Evolutionary conservation across 768 basidiomycete species (phyloP), one percentile per base, ranked within the genome.

Genomic region (Lactarius indigo): DNA sequence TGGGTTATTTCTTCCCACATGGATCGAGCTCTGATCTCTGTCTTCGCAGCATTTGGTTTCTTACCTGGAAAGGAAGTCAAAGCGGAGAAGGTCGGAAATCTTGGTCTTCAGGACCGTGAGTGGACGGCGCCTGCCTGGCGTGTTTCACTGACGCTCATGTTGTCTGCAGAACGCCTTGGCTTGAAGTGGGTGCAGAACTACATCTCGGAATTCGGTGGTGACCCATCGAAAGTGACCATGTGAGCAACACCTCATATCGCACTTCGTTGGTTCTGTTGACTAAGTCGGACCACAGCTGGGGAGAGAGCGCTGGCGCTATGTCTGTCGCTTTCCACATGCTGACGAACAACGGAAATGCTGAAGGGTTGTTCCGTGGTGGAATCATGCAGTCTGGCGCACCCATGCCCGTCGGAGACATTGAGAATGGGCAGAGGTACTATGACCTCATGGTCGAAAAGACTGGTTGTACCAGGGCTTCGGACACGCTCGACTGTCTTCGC

Each of bases 131-230:
- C 47, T 20, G 26, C 20, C 9, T 1, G 10, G 23, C 10, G 5
- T 15, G 17, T 39, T 33, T 30, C 5, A 44, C 61, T 33, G 9
- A 57, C 5, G 1, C 35, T 13, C 57, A 12, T 42, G 20, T 7
- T 23, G 26, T 30, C 23, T 65, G 58, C 73, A 88, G 83, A 85
- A 72, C 79, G 84, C 30, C 75, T 83, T 39, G 87, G 85, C 2
- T 71, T 91, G 8, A 74, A 83, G 63, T 90, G 89, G 89, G 78
- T 90, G 1, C 83, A 87, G 68, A 83, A 85, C 71, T 85, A 90
- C 72, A 87, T 90, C 68, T 68, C 74, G 37, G 76, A 78, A 8
- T 90, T 89, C 68, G 88, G 88, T 1, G 89, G 89, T 12, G 87
- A 90, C 73, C 83, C 84, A 0, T 73, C 72, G 2, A 86, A 84